Evolutionary conservation across 2,329 filamentous ascomycete genomes (phyloP).

Genomic region (Clarireedia sp.): DNA sequence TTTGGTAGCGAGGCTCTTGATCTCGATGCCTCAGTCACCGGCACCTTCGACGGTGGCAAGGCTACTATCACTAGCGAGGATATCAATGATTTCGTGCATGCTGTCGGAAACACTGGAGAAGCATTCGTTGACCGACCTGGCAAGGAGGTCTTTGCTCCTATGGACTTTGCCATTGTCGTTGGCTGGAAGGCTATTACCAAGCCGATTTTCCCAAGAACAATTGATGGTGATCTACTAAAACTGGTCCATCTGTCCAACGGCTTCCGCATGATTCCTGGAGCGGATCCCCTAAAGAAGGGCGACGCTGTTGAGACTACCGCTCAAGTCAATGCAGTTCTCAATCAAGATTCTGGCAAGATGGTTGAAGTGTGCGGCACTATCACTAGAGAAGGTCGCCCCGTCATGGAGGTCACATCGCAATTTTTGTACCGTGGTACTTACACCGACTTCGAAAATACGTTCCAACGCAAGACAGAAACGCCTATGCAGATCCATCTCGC

Average conservation of each 20-base stretch:
- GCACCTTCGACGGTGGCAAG: constrained; percentile 82
- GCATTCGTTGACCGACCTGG: constrained; percentile 93
- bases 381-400: constrained; percentile 68
- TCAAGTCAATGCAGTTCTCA: constrained; percentile 95
- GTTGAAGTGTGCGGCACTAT: constrained; percentile 99
- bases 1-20: constrained; percentile 81
- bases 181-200: constrained; percentile 99
- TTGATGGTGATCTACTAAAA: constrained; percentile 92
- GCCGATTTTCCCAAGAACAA: constrained; percentile 94
- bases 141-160: constrained; percentile 89
- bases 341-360: constrained; percentile 98
- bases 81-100: constrained; percentile 98
- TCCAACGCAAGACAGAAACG: constrained; percentile 94
- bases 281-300: constrained; percentile 89
- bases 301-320: constrained; percentile 89
- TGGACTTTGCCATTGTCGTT: constrained; percentile 98
- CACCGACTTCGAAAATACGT: constrained; percentile 93
- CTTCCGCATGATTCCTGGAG: constrained; percentile 96
- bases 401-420: constrained; percentile 98
- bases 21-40: constrained; percentile 76
- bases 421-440: constrained; percentile 94
- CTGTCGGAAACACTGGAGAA: constrained; percentile 94
- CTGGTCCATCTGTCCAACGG: constrained; percentile 94
- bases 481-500: constrained; percentile 87
- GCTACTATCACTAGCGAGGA: constrained; percentile 82